Base-by-base conservation (phyloP, 305 asterid genomes). In the Rubia balearica region DNA sequence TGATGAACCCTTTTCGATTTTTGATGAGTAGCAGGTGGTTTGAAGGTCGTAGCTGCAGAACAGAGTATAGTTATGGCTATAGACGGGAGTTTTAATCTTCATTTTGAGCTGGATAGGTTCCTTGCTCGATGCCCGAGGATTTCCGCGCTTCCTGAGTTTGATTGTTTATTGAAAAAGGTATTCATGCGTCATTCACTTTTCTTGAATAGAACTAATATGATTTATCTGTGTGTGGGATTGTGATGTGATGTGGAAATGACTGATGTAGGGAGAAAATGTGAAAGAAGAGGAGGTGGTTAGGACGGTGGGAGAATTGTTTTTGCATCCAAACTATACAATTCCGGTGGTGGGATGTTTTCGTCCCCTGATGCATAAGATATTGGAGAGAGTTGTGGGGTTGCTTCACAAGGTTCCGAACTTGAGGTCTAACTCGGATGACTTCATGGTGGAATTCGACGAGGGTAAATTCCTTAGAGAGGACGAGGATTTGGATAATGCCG, bases 281-380 rank as follows among this genome's bases (percentile, higher is more conserved):
- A 82, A 84, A 7, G 95, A 86, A 74, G 87, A 84, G 65, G 95
- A 94, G 79, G 86, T 89, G 77, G 89, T 94, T 76, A 75, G 68
- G 42, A 91, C 85, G 36, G 77, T 86, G 57, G 95, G 86, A 65
- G 80, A 88, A 75, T 74, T 91, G 80, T 77, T 94, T 79, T 81
- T 91, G 79, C 98, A 88, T 78, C 98, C 98, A 0, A 81, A 79
- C 68, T 94, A 91, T 71, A 89, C 99, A 19, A 83, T 94, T 48
- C 91, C 91, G 0, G 82, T 89, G 83, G 79, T 91, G 64, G 96
- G 99, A 76, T 91, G 97, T 83, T 88, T 94, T 62, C 87, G 97
- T 70, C 85, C 93, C 0, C 81, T 94, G 41, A 87, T 91, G 19
- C 79, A 79, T 65, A 81, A 77, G 81, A 84, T 94, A 55, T 75